Conservation (phyloP, 2,329 filamentous ascomycete genomes). For the Orbilia ellipsospora region DNA sequence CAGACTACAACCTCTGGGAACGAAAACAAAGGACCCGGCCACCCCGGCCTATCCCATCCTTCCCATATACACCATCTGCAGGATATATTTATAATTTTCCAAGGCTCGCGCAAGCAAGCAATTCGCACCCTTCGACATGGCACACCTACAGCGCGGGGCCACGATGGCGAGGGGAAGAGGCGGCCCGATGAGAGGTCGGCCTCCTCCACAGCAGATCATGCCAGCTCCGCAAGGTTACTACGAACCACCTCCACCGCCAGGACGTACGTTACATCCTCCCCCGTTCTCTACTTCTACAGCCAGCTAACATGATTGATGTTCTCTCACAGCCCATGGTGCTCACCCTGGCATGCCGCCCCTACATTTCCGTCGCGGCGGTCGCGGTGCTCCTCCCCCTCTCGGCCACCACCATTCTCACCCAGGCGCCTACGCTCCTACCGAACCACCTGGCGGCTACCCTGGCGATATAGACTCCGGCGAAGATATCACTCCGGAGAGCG, state of each 20-base stretch:
- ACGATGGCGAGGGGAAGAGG: constrained; percentile 39
- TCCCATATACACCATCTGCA: not conserved
- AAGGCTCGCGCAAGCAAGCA: not conserved
- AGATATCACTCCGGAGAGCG: constrained; percentile 48
- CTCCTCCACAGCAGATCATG: constrained; percentile 49
- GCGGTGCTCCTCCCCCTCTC: constrained; percentile 32
- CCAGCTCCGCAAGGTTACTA: constrained; percentile 49
- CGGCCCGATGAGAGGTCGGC: constrained; percentile 26
- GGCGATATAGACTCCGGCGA: constrained; percentile 52
- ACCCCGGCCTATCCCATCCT: constrained; percentile 10
- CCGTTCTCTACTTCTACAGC: constrained; percentile 5
- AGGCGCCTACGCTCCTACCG: constrained; percentile 38
- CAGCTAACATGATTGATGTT: constrained; percentile 15
- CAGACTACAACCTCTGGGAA: constrained; percentile 6
- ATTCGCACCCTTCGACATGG: constrained; percentile 21
- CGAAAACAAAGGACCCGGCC: constrained; percentile 12
- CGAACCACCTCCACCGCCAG: constrained; percentile 33
- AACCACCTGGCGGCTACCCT: constrained; percentile 36
- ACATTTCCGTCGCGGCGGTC: constrained; percentile 32
- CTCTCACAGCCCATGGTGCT: not conserved
- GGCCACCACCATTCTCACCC: constrained; percentile 50
- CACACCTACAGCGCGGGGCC: constrained; percentile 35
- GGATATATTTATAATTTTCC: not conserved
- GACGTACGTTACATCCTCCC: constrained; percentile 28
- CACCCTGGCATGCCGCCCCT: constrained; percentile 29